These are phyloP conservation scores for Fusarium nanum DNA, from an alignment of 2,329 filamentous ascomycete species.

Conservation along the genomic window DNA sequence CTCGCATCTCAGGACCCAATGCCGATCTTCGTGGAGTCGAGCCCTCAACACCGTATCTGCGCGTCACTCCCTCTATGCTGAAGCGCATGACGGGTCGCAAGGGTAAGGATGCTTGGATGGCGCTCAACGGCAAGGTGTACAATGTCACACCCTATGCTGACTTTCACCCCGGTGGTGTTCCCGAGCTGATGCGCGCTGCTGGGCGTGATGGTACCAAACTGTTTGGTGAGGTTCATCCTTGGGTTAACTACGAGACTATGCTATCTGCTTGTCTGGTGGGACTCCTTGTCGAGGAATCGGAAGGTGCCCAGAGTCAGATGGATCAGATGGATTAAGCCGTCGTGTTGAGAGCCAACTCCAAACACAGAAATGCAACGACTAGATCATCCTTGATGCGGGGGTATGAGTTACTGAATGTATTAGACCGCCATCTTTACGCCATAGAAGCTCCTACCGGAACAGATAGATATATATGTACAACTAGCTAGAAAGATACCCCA, in stretches of 20 bases:
- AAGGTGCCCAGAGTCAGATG: constrained; percentile 60
- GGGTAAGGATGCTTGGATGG: constrained; percentile 90
- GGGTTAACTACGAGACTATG: constrained; percentile 81
- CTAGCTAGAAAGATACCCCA: constrained; percentile 50
- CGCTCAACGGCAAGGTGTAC: constrained; percentile 89
- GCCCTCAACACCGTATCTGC: constrained; percentile 66
- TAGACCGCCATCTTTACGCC: constrained; percentile 19
- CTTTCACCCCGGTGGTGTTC: constrained; percentile 89
- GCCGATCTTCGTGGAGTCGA: constrained; percentile 75
- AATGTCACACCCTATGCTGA: constrained; percentile 90
- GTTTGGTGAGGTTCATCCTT: constrained; percentile 75
- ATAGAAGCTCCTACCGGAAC: constrained; percentile 22
- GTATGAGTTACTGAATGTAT: constrained; percentile 9
- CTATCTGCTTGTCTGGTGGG: constrained; percentile 71
- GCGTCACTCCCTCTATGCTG: constrained; percentile 85
- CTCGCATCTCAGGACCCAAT: constrained; percentile 74
- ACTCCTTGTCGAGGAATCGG: constrained; percentile 68
- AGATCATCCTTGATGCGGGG: neutral
- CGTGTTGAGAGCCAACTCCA: neutral
- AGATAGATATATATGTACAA: constrained; percentile 41
- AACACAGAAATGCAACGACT: neutral
- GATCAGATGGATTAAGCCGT: constrained; percentile 69
- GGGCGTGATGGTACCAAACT: constrained; percentile 71
- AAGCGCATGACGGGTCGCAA: constrained; percentile 83
- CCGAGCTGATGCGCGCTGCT: constrained; percentile 74